Percentiles rank a stretch among this genome's conserved stretches.
These are phyloP conservation scores for Croton setiger DNA, from an alignment of 441 rosid genomes.

Conservation along the genomic window DNA sequence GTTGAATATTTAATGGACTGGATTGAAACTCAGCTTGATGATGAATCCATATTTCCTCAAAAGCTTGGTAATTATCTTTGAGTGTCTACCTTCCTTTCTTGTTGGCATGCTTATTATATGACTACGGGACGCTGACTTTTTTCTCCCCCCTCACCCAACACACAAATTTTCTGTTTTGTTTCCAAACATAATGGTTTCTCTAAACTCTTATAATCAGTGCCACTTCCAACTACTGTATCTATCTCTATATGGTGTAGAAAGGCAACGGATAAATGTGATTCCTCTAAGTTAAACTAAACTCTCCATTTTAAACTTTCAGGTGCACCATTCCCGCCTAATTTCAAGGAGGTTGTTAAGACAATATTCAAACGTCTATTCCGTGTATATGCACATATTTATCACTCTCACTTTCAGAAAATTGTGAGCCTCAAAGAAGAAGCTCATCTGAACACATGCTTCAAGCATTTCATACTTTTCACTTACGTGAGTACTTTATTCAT, in stretches of 20 bases:
- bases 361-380: constrained; percentile 93
- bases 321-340: constrained; percentile 89
- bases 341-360: constrained; percentile 94
- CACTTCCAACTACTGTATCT: neutral
- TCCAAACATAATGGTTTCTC: neutral
- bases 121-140: neutral
- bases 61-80: constrained; percentile 67
- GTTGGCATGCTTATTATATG: neutral
- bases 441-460: constrained; percentile 97
- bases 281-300: neutral
- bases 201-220: neutral
- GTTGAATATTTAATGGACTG: constrained; percentile 98
- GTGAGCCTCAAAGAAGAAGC: constrained; percentile 99
- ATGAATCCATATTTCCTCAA: constrained; percentile 94
- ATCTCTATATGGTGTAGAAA: neutral
- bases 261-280: neutral
- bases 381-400: constrained; percentile 94
- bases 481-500: constrained; percentile 49
- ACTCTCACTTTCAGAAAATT: constrained; percentile 96
- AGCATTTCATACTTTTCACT: constrained; percentile 93
- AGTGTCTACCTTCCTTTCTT: constrained; percentile 5
- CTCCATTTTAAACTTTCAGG: constrained; percentile 44
- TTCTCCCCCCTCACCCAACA: neutral
- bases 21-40: constrained; percentile 95
- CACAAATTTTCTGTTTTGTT: too few relatives aligned